phyloP scores from a whole-genome alignment of 805 yeast genomes.

The Teunomyces tritomae region DNA sequence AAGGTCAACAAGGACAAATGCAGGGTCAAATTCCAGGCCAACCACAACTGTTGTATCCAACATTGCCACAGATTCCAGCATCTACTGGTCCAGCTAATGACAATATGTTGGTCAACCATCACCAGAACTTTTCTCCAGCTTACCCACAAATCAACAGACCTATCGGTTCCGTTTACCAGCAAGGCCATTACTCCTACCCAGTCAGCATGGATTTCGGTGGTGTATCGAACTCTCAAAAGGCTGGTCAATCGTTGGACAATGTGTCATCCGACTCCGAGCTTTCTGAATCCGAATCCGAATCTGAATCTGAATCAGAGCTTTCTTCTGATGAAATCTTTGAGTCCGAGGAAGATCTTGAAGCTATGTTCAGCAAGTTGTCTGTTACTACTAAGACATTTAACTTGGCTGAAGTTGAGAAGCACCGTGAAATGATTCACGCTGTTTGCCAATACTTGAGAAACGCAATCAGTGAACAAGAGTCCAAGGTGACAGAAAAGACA shows the following conservation, averaged over 20 bases:
- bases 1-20: background rate
- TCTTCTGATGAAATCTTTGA: slow-evolving; percentile 7
- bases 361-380: slow-evolving; percentile 12
- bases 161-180: slow-evolving; percentile 11
- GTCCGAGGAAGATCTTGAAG: slow-evolving; percentile 12
- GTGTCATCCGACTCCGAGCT: slow-evolving; percentile 7
- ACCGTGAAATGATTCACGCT: slow-evolving; percentile 32
- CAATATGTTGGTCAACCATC: slow-evolving; percentile 15
- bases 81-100: slow-evolving; percentile 13
- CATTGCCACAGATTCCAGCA: slow-evolving; percentile 28
- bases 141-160: slow-evolving; percentile 32
- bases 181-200: slow-evolving; percentile 5
- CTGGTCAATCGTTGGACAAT: slow-evolving; percentile 22
- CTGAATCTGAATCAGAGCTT: background rate
- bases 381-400: slow-evolving; percentile 16
- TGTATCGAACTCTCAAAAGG: slow-evolving; percentile 34
- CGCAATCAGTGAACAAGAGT: slow-evolving; percentile 12
- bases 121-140: slow-evolving; percentile 12
- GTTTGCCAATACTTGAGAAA: slow-evolving; percentile 33
- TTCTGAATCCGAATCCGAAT: slow-evolving; percentile 4
- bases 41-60: slow-evolving; percentile 10
- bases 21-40: slow-evolving; percentile 7
- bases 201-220: slow-evolving; percentile 14
- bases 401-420: slow-evolving; percentile 30
- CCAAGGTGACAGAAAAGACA: slow-evolving; percentile 5